phyloP scores from a whole-genome alignment of 129 eudicot species.

The Tagetes erecta region DNA sequence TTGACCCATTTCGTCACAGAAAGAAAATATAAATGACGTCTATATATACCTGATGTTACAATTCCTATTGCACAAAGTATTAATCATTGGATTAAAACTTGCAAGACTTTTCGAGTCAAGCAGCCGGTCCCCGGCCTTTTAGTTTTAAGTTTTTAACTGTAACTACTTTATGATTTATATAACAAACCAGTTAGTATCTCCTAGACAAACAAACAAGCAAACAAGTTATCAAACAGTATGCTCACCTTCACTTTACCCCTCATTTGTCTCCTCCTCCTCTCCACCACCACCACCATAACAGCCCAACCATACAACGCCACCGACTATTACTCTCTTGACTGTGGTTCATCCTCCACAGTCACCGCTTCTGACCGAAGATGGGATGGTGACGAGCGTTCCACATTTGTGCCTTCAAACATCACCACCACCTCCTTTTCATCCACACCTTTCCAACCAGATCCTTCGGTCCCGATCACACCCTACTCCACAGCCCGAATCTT shows the following conservation, averaged over 20 bases:
- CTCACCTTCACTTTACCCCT: constrained; percentile 15
- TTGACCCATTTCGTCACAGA: not conserved
- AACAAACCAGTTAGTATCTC: not conserved
- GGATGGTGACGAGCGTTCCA: constrained; percentile 35
- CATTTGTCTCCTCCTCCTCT: constrained; percentile 16
- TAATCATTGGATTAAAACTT: not conserved
- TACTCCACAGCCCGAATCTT: constrained; percentile 47
- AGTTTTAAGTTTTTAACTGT: not conserved
- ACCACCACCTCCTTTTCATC: constrained; percentile 17
- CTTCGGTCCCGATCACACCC: constrained; percentile 27
- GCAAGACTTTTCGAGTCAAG: constrained; percentile 21
- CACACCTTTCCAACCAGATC: not conserved
- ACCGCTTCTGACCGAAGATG: constrained; percentile 22
- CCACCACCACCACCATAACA: not conserved
- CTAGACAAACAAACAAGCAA: not conserved
- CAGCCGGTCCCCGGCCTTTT: not conserved
- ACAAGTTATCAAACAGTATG: constrained; percentile 27
- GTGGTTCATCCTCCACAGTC: constrained; percentile 34
- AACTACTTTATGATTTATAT: not conserved
- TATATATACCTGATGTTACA: constrained; percentile 5
- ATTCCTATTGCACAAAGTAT: constrained; percentile 5
- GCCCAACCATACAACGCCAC: constrained; percentile 30
- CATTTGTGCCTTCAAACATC: constrained; percentile 25
- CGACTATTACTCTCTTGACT: constrained; percentile 33
- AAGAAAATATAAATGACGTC: constrained; percentile 21